phyloP scores from a whole-genome alignment of 2,329 filamentous ascomycete genomes.

The Epichloe bromicola region DNA sequence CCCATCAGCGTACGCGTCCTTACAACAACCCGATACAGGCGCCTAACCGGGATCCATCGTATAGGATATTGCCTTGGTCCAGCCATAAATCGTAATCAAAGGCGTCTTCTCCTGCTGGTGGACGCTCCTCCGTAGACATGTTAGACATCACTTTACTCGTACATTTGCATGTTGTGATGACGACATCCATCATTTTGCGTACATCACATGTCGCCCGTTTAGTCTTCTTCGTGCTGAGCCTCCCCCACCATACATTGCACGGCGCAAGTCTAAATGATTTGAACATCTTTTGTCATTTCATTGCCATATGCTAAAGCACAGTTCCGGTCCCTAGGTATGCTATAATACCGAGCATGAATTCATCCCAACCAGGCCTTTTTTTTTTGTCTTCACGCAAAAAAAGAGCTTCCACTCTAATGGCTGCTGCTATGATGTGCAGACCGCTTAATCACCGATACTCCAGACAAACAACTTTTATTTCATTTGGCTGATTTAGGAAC shows the following conservation, averaged over 20 bases:
- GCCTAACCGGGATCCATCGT: not conserved
- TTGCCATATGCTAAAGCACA: slow-evolving; percentile 25
- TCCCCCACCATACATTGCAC: no score
- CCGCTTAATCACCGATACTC: slow-evolving; percentile 26
- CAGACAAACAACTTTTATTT: slow-evolving; percentile 20
- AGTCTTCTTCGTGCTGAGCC: no score
- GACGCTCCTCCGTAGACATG: no score
- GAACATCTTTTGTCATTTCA: slow-evolving; percentile 23
- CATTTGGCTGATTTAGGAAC: slow-evolving; percentile 26
- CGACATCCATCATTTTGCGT: no score
- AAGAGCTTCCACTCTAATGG: slow-evolving; percentile 22
- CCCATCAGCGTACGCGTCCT: no score
- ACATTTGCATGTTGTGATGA: no score
- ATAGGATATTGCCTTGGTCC: not conserved
- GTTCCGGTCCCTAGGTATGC: slow-evolving; percentile 24
- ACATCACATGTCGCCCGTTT: no score
- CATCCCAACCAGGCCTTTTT: slow-evolving; percentile 25
- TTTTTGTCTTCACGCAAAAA: slow-evolving; percentile 15
- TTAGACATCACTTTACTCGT: no score
- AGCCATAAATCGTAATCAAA: no score
- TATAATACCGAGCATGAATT: slow-evolving; percentile 27
- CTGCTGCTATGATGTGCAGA: slow-evolving; percentile 20
- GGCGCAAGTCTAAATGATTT: not conserved
- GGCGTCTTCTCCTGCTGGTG: no score
- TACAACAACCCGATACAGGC: not conserved